Conservation (phyloP, 208 protist species). For the Leishmania braziliensis region DNA sequence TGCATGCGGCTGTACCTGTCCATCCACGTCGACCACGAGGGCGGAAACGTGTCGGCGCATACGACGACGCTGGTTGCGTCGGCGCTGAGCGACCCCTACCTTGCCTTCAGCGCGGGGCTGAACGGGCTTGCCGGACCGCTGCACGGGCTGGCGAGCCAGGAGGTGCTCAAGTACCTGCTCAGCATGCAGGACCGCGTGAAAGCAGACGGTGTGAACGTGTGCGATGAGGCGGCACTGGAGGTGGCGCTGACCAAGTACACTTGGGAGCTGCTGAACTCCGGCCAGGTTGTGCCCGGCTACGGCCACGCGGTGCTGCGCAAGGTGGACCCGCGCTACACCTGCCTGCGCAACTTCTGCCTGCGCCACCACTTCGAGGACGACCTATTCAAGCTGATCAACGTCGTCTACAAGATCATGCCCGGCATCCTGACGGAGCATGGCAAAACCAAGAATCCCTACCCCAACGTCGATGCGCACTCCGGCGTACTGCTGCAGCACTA, state of each 20-base stretch:
- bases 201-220: slow-evolving; percentile 46
- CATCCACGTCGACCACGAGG: slow-evolving; percentile 96
- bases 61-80: slow-evolving; percentile 97
- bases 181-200: slow-evolving; percentile 68
- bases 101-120: slow-evolving; percentile 94
- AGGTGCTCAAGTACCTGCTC: slow-evolving; percentile 92
- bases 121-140: slow-evolving; percentile 97
- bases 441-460: slow-evolving; percentile 98
- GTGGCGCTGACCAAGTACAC: slow-evolving; percentile 86
- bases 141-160: slow-evolving; percentile 98
- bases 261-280: slow-evolving; percentile 92
- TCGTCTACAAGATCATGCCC: slow-evolving; percentile 94
- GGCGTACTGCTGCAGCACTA: slow-evolving; percentile 96
- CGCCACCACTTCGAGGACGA: slow-evolving; percentile 96
- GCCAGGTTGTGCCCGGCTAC: slow-evolving; percentile 95
- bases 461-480: slow-evolving; percentile 98
- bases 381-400: slow-evolving; percentile 95
- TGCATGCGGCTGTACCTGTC: slow-evolving; percentile 98
- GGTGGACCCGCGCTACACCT: slow-evolving; percentile 98
- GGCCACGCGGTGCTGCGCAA: slow-evolving; percentile 98
- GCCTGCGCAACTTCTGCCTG: slow-evolving; percentile 96
- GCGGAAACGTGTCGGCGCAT: slow-evolving; percentile 98
- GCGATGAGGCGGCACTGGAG: slow-evolving; percentile 57
- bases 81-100: slow-evolving; percentile 98
- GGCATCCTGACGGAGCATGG: slow-evolving; percentile 97